Conservation (phyloP, 208 protist genomes). For the Trypanosoma conorhini region DNA sequence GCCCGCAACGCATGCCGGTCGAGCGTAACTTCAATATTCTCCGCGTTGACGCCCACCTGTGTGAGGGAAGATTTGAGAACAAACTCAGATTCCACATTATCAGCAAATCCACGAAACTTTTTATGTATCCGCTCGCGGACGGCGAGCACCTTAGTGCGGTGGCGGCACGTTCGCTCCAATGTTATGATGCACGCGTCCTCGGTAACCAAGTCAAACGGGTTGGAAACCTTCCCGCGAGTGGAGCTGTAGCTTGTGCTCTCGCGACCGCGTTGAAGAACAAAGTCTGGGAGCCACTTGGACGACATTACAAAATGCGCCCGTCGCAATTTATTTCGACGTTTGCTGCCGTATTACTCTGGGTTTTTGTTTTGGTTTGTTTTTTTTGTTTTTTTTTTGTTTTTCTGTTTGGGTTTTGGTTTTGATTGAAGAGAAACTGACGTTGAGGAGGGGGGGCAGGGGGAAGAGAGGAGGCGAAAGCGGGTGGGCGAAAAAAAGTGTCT, state of each 20-base stretch:
- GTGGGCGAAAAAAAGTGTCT: too few relatives aligned
- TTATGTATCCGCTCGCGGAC: slow-evolving; percentile 52
- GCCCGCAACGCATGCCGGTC: slow-evolving; percentile 36
- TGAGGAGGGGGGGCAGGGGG: not conserved
- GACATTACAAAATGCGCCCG: slow-evolving; percentile 19
- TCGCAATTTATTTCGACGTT: not conserved
- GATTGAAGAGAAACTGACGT: not conserved
- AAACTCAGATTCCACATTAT: slow-evolving; percentile 70
- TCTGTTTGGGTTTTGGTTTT: slow-evolving; percentile 1
- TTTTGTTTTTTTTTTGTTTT: slow-evolving; percentile 4
- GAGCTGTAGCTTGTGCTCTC: slow-evolving; percentile 58
- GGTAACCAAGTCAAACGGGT: slow-evolving; percentile 81
- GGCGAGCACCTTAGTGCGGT: slow-evolving; percentile 39
- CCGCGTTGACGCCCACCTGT: slow-evolving; percentile 88
- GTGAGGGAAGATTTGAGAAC: slow-evolving; percentile 87
- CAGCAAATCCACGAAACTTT: slow-evolving; percentile 78
- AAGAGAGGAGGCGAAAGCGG: too few relatives aligned
- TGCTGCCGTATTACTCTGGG: not conserved
- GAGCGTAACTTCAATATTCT: slow-evolving; percentile 60
- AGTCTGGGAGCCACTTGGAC: slow-evolving; percentile 85
- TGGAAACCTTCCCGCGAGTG: slow-evolving; percentile 63
- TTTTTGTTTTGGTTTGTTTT: slow-evolving; percentile 3
- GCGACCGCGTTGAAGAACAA: slow-evolving; percentile 59
- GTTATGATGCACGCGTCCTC: slow-evolving; percentile 56
- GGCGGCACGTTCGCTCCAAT: slow-evolving; percentile 37